A percentile compares a stretch with the other conserved stretches of the same genome.
Evolutionary conservation across 305 asterid genomes (phyloP).

Genomic region (Rubia balearica): DNA sequence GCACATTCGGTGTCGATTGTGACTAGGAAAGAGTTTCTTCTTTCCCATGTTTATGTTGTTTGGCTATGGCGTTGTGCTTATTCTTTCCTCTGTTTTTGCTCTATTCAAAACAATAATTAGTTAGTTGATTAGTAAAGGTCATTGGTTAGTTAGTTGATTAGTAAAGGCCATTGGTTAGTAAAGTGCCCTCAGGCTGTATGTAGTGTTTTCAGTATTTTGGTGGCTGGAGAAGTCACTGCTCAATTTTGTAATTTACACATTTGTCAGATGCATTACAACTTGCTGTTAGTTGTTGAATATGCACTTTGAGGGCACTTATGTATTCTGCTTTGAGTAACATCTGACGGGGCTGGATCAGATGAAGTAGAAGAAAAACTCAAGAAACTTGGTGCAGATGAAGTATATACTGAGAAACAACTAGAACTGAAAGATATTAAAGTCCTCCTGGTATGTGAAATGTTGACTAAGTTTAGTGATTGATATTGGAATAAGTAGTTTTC

Average conservation of each 20-base stretch:
- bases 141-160: no score
- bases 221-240: neutral
- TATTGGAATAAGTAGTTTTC: constrained; percentile 9
- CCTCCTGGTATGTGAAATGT: constrained; percentile 50
- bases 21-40: no score
- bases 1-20: no score
- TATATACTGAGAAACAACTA: constrained; percentile 77
- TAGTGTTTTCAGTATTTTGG: neutral
- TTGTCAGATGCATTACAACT: neutral
- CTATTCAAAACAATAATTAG: no score
- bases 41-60: no score
- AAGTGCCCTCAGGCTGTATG: no score
- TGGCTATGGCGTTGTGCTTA: no score
- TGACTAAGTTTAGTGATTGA: constrained; percentile 12
- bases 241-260: neutral
- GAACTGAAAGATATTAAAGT: constrained; percentile 64
- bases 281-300: neutral
- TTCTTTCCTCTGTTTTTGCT: no score
- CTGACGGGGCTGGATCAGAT: constrained; percentile 71
- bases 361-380: constrained; percentile 70
- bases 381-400: constrained; percentile 81
- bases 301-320: neutral
- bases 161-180: no score
- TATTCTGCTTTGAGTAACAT: neutral
- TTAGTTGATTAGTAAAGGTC: no score